A percentile compares a stretch with the other conserved stretches of the same genome.
Conservation (phyloP, 176 grass and related monocot genomes). For the Aegilops tauschii region DNA sequence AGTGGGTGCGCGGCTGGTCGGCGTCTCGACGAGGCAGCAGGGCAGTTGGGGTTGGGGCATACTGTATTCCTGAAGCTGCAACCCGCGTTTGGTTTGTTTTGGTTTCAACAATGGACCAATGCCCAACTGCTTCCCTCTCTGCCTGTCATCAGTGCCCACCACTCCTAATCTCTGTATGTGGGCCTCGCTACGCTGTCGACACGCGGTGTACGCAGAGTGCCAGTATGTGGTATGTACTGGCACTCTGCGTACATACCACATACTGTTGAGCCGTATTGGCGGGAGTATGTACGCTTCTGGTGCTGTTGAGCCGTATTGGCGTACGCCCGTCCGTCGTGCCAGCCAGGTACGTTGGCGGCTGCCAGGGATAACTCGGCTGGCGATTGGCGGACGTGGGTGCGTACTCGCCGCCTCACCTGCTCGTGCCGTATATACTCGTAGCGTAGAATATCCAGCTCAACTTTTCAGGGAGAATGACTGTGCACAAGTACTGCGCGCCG, state of each 20-base stretch:
- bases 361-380: background rate
- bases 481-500: background rate
- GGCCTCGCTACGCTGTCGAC: background rate
- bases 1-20: background rate
- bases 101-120: background rate
- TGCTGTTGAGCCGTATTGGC: background rate
- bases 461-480: background rate
- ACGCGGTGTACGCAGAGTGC: background rate
- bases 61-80: background rate
- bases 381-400: background rate
- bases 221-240: too few species aligned
- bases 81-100: background rate
- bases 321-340: background rate
- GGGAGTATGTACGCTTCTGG: background rate
- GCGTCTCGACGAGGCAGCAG: background rate
- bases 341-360: background rate
- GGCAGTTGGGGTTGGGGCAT: background rate
- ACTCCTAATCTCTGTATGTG: too few species aligned
- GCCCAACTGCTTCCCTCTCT: conserved; percentile 18
- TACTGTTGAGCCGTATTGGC: background rate
- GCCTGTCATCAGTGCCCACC: background rate
- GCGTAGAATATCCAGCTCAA: background rate
- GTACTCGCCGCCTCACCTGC: background rate
- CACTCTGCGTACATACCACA: too few species aligned
- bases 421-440: background rate